Base-by-base conservation (phyloP, 371 early-diverging fungal genomes). In the Chytridiales sp. region DNA sequence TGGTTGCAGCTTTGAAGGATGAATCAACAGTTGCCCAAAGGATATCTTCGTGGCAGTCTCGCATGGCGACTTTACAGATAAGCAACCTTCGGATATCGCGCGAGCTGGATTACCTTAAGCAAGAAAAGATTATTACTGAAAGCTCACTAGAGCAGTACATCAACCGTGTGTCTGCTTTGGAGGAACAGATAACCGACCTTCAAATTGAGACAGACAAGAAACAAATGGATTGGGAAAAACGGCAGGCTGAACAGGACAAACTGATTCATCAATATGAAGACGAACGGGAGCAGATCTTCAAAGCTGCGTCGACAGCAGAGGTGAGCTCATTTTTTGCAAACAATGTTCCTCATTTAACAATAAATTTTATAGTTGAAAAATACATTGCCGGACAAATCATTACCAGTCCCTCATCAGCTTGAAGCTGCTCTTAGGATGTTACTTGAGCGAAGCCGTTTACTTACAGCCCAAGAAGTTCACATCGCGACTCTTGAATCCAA, bases 381-480 rank as follows among this genome's bases (percentile, higher is more conserved):
- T 17, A 30, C 49, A 29, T 40, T 73, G 31, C 74, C 74, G 2
- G 72, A 74, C 41, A 31, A 63, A 31, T 38, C 61, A 1, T 47
- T 69, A 17, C 78, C 78, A 1, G 52, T 77, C 44, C 66, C 66
- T 13, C 62, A 77, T 55, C 73, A 73, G 44, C 64, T 75, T 4
- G 78, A 75, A 34, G 39, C 62, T 1, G 60, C 75, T 8, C 51
- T 75, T 2, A 44, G 69, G 15, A 27, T 74, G 56, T 54, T 74
- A 1, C 56, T 71, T n/a, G 74, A 78, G 44, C 56, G 72, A 17
- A 61, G 64, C 22, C 22, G 64, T 9, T 41, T 62, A 3, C 40
- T 68, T 0, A 64, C 58, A 9, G 68, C 64, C 0, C 65, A 67
- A 36, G 70, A 71, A 17, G 43, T 62, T 29, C 67, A 62, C 29